Evolutionary conservation across 140 eudicot species (phyloP).

Genomic region (Erigeron philadelphicus): DNA sequence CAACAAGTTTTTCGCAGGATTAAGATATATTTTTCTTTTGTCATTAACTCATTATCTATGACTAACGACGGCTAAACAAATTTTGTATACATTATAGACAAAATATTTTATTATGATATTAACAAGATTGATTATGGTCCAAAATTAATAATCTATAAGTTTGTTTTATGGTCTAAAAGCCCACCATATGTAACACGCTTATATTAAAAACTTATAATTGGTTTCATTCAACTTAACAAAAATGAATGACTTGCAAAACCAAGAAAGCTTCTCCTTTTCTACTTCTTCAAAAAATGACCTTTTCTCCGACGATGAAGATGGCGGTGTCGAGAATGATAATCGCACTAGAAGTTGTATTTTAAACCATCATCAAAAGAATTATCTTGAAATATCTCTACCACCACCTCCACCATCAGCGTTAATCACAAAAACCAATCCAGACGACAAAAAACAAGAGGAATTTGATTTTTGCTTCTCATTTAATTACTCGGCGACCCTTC

Average conservation of each 20-base stretch:
- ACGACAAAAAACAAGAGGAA: conserved; percentile 24
- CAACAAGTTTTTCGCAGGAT: not conserved
- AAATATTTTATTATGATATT: not conserved
- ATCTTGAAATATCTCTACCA: conserved; percentile 32
- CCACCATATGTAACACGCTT: conserved; percentile 10
- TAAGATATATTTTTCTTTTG: not conserved
- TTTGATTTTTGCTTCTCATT: conserved; percentile 31
- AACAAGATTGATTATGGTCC: not conserved
- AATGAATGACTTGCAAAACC: conserved; percentile 29
- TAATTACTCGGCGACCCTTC: conserved; percentile 15
- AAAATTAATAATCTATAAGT: not conserved
- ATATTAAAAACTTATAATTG: conserved; percentile 4
- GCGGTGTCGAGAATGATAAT: not conserved
- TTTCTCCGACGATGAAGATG: conserved; percentile 23
- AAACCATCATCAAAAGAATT: conserved; percentile 15
- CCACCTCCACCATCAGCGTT: conserved; percentile 28
- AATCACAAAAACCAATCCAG: conserved; percentile 12
- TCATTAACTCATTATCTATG: not conserved
- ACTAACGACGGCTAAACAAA: conserved; percentile 2
- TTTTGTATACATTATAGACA: not conserved
- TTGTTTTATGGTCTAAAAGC: not conserved
- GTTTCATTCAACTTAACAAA: conserved; percentile 6
- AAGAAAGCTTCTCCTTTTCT: conserved; percentile 32
- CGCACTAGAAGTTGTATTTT: not conserved
- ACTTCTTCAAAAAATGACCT: conserved; percentile 21